Base-by-base conservation (phyloP, 106 monocot species). In the Dendrobium nobile region DNA sequence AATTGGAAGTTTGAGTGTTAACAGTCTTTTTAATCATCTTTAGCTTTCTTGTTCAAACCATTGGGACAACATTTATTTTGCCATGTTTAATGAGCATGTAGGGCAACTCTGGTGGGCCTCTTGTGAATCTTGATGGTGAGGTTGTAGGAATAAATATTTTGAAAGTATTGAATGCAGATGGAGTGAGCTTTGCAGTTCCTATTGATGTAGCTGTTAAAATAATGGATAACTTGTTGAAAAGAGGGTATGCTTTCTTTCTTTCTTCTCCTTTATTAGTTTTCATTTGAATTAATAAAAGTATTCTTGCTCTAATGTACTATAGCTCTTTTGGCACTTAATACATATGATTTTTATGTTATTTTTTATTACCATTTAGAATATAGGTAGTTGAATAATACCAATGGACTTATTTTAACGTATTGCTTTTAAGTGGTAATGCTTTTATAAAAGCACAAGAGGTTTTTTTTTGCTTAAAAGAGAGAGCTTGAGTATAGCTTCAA, bases 61-160 rank as follows among this genome's bases (percentile, higher is more conserved):
- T 47, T 11, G 19, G 11, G 74, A 43, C 74, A 74, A 74, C 42
- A 3, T 74, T 18, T 74, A 43, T 74, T 74, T 74, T 70, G 74
- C 33, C 19, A n/a, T n/a, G 19, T 76, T 76, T 76, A 20, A 1
- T 76, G 76, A 48, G 76, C 48, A 27, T 76, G 76, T 27, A 98
- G 98, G 98, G 98, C 28, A 98, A 92, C n/a, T 95, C 95, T 80
- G 98, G 98, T 47, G 98, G 98, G 2, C 94, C 98, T 41, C 89
- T 98, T 88, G 89, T 95, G 48, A 98, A 98, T 78, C 88, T 95
- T 78, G 92, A 98, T 85, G 98, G 98, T n/a, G 98, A 98, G 80
- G 85, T 98, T 78, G 88, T 95, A 13, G 98, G 98, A 76, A 78
- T 98, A 40, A 98, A 94, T 80, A 88, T 95, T 20, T 88, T 98